Base-by-base conservation (phyloP, 768 basidiomycete species). In the Hygrocybe punicea region DNA sequence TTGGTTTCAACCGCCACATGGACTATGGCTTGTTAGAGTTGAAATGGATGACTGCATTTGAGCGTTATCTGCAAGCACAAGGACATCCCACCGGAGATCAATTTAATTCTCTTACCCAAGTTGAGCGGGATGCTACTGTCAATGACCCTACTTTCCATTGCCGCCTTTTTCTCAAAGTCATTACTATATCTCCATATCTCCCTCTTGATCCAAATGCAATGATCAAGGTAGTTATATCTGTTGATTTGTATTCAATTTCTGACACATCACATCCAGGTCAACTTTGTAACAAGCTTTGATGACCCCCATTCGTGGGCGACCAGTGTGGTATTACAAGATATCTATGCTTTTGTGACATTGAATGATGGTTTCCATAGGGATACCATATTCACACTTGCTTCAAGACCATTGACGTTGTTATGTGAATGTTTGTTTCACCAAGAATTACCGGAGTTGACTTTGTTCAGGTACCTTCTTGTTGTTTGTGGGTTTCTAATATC, bases 381-480 rank as follows among this genome's bases (percentile, higher is more conserved):
- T 21, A 21, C 34, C 16, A 23, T 21, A 57, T 57, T 36, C 56
- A 57, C 35, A 49, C 39, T 25, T 57, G 56, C 49, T 24, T 33
- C 17, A 29, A 39, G 2, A 40, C 35, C 35, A 21, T 57, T 57
- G 42, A 57, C 25, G 29, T 57, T 24, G n/a, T n/a, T n/a, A n/a
- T n/a, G n/a, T n/a, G n/a, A n/a, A n/a, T n/a, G n/a, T n/a, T n/a
- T n/a, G n/a, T n/a, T n/a, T n/a, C n/a, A n/a, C n/a, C n/a, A n/a
- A n/a, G n/a, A n/a, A n/a, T n/a, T n/a, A n/a, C n/a, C n/a, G n/a
- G n/a, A n/a, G n/a, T n/a, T n/a, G n/a, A n/a, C n/a, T n/a, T n/a
- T n/a, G n/a, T n/a, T n/a, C n/a, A n/a, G n/a, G n/a, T n/a, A n/a
- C n/a, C n/a, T n/a, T n/a, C n/a, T n/a, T n/a, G n/a, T n/a, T n/a